Evolutionary conservation across 2,329 filamentous ascomycete species (phyloP).

Genomic region (Bipolaris oryzae): DNA sequence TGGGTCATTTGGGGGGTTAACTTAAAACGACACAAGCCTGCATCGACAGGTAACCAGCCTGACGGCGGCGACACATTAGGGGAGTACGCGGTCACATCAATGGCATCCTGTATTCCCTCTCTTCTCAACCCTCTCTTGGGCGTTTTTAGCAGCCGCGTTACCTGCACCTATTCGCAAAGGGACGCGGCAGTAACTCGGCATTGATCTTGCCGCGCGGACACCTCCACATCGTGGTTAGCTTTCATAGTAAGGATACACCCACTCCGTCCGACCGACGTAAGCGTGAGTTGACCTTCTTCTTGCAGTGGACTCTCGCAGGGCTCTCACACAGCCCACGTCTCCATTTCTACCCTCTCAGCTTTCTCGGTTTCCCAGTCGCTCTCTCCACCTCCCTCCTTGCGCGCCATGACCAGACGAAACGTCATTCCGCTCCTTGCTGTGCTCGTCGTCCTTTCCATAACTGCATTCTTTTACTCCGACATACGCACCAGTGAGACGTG

Average conservation of each 20-base stretch:
- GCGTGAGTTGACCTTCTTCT: background rate
- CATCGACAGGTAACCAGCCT: constrained; percentile 5
- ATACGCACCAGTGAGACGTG: constrained; percentile 43
- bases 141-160: background rate
- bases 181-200: background rate
- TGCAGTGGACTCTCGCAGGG: constrained; percentile 7
- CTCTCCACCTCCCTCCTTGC: background rate
- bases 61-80: constrained; percentile 6
- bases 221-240: constrained; percentile 13
- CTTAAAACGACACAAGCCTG: constrained; percentile 4
- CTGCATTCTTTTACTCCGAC: constrained; percentile 51
- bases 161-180: background rate
- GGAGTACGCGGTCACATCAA: constrained; percentile 8
- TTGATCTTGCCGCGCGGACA: constrained; percentile 18
- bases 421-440: constrained; percentile 41
- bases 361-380: constrained; percentile 1
- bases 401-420: constrained; percentile 38
- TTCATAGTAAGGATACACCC: constrained; percentile 4
- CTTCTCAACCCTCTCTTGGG: background rate
- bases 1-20: constrained; percentile 2
- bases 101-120: constrained; percentile 2
- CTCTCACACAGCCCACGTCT: background rate
- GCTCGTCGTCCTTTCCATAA: constrained; percentile 37
- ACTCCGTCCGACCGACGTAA: constrained; percentile 4
- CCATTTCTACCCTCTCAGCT: background rate